Conservation (phyloP, 441 rosid genomes). For the Biscutella laevigata region DNA sequence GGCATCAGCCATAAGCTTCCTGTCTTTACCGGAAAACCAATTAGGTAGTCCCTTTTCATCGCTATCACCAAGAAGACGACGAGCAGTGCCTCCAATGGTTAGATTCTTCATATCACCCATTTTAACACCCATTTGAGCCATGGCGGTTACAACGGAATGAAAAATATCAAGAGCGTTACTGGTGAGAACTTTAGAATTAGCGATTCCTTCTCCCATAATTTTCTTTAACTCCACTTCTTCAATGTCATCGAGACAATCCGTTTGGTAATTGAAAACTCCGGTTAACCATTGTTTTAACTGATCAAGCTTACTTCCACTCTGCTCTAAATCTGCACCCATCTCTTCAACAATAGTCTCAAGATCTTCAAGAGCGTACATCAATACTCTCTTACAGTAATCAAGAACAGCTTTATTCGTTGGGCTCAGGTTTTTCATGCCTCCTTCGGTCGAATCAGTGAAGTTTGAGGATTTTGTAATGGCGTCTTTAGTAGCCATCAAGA, state of each 20-base stretch:
- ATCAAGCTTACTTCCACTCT: constrained; percentile 27
- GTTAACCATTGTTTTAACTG: constrained; percentile 59
- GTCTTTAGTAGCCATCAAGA: constrained; percentile 33
- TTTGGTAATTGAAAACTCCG: constrained; percentile 50
- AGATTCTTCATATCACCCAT: constrained; percentile 10
- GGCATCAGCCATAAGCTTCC: constrained; percentile 37
- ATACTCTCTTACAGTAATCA: constrained; percentile 54
- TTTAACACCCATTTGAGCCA: constrained; percentile 30
- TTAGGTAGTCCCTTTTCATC: constrained; percentile 28
- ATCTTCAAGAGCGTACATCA: constrained; percentile 38
- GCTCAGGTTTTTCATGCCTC: constrained; percentile 19
- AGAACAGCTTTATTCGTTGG: constrained; percentile 43
- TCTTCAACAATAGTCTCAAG: constrained; percentile 32
- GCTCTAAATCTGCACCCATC: constrained; percentile 31
- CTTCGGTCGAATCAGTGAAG: constrained; percentile 26
- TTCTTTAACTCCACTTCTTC: constrained; percentile 27
- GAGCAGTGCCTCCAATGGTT: too few species aligned
- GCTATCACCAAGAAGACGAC: constrained; percentile 29
- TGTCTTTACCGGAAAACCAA: constrained; percentile 42
- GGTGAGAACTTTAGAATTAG: constrained; percentile 36
- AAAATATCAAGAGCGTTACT: constrained; percentile 45
- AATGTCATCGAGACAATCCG: constrained; percentile 58
- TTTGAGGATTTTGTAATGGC: constrained; percentile 32
- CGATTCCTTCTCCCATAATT: constrained; percentile 25
- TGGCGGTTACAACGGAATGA: constrained; percentile 28